These are phyloP conservation scores for Leavenworthia alabamica DNA, from an alignment of 345 rosid species.

Conservation along the genomic window DNA sequence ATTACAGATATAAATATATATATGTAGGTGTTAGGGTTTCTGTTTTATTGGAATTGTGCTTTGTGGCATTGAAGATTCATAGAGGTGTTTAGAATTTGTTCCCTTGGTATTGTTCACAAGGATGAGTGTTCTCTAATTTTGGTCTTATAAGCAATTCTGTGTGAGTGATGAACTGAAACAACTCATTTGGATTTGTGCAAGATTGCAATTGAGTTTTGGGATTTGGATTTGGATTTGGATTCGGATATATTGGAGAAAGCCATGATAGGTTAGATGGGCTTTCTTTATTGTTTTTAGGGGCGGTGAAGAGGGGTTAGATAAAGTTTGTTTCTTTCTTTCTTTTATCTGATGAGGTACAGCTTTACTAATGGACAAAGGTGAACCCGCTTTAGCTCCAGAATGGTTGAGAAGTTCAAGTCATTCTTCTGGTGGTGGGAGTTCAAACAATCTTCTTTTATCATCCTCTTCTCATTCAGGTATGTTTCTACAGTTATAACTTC, in stretches of 20 bases:
- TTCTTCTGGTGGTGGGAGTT: slow-evolving; percentile 63
- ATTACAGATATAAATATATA: neutral
- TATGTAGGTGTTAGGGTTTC: slow-evolving; percentile 28
- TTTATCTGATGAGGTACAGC: slow-evolving; percentile 51
- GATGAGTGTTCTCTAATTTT: slow-evolving; percentile 29
- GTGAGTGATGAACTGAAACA: slow-evolving; percentile 30
- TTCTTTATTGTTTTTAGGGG: slow-evolving; percentile 6
- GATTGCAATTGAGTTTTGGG: neutral
- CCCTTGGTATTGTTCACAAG: slow-evolving; percentile 3
- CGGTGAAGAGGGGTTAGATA: slow-evolving; percentile 41
- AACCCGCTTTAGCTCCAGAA: slow-evolving; percentile 78
- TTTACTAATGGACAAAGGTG: slow-evolving; percentile 69
- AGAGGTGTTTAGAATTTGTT: neutral
- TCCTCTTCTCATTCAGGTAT: slow-evolving; percentile 63
- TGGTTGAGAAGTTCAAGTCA: slow-evolving; percentile 77
- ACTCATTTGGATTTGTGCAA: slow-evolving; percentile 2
- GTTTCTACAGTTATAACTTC: neutral
- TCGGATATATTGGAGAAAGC: neutral
- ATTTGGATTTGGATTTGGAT: no score
- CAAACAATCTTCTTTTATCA: slow-evolving; percentile 48
- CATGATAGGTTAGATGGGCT: slow-evolving; percentile 15
- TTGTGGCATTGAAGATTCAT: slow-evolving; percentile 4
- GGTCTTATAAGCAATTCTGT: slow-evolving; percentile 41
- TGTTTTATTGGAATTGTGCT: slow-evolving; percentile 19
- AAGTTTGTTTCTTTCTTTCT: slow-evolving; percentile 23